Evolutionary conservation across 2,329 filamentous ascomycete species (phyloP).

Genomic region (Exophiala aquamarina): DNA sequence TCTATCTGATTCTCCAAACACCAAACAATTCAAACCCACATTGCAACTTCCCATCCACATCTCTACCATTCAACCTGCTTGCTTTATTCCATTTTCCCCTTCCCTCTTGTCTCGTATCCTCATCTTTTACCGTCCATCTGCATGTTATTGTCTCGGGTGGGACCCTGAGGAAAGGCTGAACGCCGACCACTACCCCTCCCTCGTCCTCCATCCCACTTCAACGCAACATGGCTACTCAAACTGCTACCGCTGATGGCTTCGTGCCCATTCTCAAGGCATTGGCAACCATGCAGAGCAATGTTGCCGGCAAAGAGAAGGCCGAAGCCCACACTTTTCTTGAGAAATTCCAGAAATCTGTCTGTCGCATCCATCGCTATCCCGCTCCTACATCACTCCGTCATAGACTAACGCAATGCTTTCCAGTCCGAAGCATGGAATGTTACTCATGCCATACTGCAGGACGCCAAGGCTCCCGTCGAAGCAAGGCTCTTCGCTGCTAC

Average conservation of each 20-base stretch:
- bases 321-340: slow-evolving; percentile 89
- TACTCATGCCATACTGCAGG: slow-evolving; percentile 82
- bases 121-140: background rate
- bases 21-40: slow-evolving; percentile 1
- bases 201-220: slow-evolving; percentile 15
- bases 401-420: too few relatives aligned
- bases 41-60: slow-evolving; percentile 28
- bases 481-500: slow-evolving; percentile 94
- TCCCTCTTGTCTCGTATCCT: background rate
- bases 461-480: slow-evolving; percentile 71
- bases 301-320: slow-evolving; percentile 77
- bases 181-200: slow-evolving; percentile 14
- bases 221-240: slow-evolving; percentile 65
- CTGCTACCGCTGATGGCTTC: slow-evolving; percentile 66
- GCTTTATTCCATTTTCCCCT: slow-evolving; percentile 7
- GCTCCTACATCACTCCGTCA: slow-evolving; percentile 5
- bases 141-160: slow-evolving; percentile 9
- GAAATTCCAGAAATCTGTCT: slow-evolving; percentile 95
- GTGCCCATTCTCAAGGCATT: slow-evolving; percentile 84
- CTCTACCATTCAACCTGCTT: slow-evolving; percentile 8
- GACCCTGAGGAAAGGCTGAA: slow-evolving; percentile 12
- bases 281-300: slow-evolving; percentile 83
- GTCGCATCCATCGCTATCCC: slow-evolving; percentile 37
- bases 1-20: background rate
- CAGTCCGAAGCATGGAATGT: slow-evolving; percentile 77